Evolutionary conservation across 2,329 filamentous ascomycete genomes (phyloP), one percentile per base, ranked within the genome.

Genomic region (Seiridium cupressi): DNA sequence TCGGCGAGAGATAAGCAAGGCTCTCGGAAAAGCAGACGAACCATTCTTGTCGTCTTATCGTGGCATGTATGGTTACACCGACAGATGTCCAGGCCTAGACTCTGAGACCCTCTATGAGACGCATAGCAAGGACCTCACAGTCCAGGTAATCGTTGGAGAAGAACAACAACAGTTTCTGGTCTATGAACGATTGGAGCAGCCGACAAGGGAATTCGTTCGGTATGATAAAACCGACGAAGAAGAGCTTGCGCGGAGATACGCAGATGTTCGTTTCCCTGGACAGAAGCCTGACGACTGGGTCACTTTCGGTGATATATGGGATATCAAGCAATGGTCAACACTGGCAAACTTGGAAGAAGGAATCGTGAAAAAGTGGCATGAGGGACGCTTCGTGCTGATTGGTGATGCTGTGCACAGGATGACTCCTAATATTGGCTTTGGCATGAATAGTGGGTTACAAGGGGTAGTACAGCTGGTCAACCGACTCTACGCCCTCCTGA

Each of bases 261-360:
- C 18, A 26, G 18, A 26, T 2, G 18, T 26, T 26, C 18, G 18
- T 26, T 26, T 26, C 18, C 18, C 18, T 26, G 18, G 18, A 26
- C 53, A 38, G 69, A 61, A 66, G 65, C 32, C 65, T 65, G 1
- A 32, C 74, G n/a, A 65, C 63, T 1, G 60, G 48, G 26, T 35
- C 32, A 9, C 53, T 55, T 10, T 38, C n/a, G 42, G 42, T 57
- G 31, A 31, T 35, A 10, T 26, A 57, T 18, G 42, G 26, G 10
- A 10, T 38, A 4, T 9, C 31, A 4, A 49, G 11, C 7, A 42
- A 35, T 18, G 10, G 3, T 13, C 55, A 5, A 40, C 36, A 13
- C 44, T 55, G 53, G 53, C 53, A 5, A 51, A 61, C 32, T 51
- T 60, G 1, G 61, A 62, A 8, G 61, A 62, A 49, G 61, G 61